A percentile compares a stretch with the other conserved stretches of the same genome.
Conservation (phyloP, 2,329 filamentous ascomycete genomes). For the Colletotrichum spinosum region DNA sequence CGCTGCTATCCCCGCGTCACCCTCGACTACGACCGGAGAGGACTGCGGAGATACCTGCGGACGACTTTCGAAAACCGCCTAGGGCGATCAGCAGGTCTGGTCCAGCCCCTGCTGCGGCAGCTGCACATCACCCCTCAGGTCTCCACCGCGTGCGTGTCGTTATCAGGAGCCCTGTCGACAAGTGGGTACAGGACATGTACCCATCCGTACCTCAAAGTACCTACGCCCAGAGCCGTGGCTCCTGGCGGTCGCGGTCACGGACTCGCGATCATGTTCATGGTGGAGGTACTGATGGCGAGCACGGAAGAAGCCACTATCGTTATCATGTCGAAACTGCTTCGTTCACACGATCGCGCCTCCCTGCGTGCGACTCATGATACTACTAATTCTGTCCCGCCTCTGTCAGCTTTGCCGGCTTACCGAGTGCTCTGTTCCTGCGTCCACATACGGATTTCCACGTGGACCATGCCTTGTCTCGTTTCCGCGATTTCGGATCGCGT, state of each 20-base stretch:
- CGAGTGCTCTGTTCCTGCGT: conserved; percentile 20
- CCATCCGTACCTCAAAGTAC: conserved; percentile 29
- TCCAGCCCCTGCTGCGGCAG: conserved; percentile 30
- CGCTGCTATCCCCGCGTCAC: conserved; percentile 16
- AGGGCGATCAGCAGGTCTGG: conserved; percentile 31
- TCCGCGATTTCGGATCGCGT: neutral
- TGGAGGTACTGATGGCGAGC: too few relatives aligned
- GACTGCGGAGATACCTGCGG: conserved; percentile 21
- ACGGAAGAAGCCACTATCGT: too few relatives aligned
- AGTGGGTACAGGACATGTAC: conserved; percentile 27
- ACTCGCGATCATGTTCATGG: too few relatives aligned
- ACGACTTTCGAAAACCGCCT: conserved; percentile 22
- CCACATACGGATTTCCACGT: conserved; percentile 20
- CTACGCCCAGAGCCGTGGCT: conserved; percentile 3
- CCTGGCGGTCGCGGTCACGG: too few relatives aligned
- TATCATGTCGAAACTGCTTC: too few relatives aligned
- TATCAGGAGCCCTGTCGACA: conserved; percentile 31
- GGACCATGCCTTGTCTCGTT: conserved; percentile 9
- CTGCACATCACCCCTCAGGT: conserved; percentile 37
- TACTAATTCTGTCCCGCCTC: neutral
- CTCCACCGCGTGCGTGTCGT: conserved; percentile 30
- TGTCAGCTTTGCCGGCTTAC: conserved; percentile 17
- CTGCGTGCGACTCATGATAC: conserved; percentile 11
- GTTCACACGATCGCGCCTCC: neutral
- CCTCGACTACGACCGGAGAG: conserved; percentile 10